Evolutionary conservation across 768 basidiomycete species (phyloP), one percentile per base, ranked within the genome.

Genomic region (Phylloporus sp.): DNA sequence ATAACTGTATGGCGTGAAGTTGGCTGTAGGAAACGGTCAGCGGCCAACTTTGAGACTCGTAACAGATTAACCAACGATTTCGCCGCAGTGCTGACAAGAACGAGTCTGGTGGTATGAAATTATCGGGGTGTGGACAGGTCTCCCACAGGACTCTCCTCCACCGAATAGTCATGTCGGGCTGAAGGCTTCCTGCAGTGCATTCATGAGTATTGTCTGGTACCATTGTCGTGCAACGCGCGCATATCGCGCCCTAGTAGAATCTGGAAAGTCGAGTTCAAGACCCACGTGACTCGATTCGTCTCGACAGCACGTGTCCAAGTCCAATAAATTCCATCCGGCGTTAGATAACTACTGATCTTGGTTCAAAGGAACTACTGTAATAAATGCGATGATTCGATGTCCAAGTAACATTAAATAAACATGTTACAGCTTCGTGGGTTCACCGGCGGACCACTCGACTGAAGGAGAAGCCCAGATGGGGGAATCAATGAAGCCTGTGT

Each of bases 111-210:
- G 89, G 86, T 42, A 96, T 82, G 70, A 91, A 81, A 64, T 94
- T 92, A 67, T 96, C 94, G 24, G 89, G 84, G 61, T 77, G 84
- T 3, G 76, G 69, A 63, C 85, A 86, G 43, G 61, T 69, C 65
- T 80, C 84, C 89, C 88, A 92, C n/a, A 92, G 77, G 31, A 84
- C 76, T 57, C 80, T 83, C 63, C 80, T 79, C 86, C 86, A 90
- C 57, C 44, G 53, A 33, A 41, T 27, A 31, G 59, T 62, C 67
- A 64, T 39, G 20, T 23, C 37, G 21, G 28, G 20, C 6, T 17
- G 44, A 35, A 13, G 27, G 22, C 18, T 27, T 17, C 27, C 29
- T 24, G 31, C 18, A 26, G 39, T 20, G 26, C 29, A 9, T 11
- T 48, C 22, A 32, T 26, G 31, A 18, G 28, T 14, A 9, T 13